Evolutionary conservation across 2,329 filamentous ascomycete genomes (phyloP).

Genomic region (Aspergillus pseudonomiae): DNA sequence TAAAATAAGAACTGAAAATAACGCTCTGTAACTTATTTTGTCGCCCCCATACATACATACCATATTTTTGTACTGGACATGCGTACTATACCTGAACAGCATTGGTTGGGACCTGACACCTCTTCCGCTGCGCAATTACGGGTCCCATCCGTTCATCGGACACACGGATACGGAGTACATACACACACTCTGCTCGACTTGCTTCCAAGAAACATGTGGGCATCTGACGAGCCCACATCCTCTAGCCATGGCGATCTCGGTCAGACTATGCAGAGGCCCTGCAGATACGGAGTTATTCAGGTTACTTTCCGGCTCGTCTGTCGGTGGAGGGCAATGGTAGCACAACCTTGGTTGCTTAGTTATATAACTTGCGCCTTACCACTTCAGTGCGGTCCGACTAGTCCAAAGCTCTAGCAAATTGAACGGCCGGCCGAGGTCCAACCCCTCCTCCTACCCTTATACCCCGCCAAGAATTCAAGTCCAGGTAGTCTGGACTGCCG

Average conservation of each 20-base stretch:
- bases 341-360: background rate
- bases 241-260: background rate
- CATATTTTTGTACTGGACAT: too few relatives aligned
- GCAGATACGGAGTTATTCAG: background rate
- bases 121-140: background rate
- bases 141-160: background rate
- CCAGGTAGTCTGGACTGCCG: background rate
- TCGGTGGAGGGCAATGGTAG: background rate
- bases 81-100: background rate
- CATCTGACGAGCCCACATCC: background rate
- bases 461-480: conserved; percentile 18
- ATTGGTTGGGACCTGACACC: background rate
- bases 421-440: conserved; percentile 3
- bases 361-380: background rate
- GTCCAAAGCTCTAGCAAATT: conserved; percentile 15
- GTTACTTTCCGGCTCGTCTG: background rate
- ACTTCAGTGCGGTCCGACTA: background rate
- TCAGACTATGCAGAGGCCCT: background rate
- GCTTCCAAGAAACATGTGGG: background rate
- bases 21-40: background rate
- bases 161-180: background rate
- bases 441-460: background rate
- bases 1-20: background rate
- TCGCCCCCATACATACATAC: too few relatives aligned
- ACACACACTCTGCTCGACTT: background rate